Conservation (phyloP, 164 flowering plant species). For the Piper betle region DNA sequence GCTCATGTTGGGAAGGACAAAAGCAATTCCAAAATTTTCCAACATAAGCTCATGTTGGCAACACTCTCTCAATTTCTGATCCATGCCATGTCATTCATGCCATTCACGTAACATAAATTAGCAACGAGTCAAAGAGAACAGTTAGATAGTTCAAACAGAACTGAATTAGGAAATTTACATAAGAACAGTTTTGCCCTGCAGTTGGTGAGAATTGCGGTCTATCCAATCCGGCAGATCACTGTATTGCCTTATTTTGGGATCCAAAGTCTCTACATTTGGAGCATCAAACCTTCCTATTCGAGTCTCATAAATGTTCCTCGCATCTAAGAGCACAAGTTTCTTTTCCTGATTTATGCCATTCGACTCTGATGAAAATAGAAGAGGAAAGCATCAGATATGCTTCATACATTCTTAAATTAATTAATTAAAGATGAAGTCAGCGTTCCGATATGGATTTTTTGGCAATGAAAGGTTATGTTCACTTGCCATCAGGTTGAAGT, state of each 20-base stretch:
- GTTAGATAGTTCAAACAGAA: not conserved
- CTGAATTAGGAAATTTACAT: slow-evolving; percentile 28
- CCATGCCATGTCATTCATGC: not conserved
- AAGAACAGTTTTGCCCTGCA: slow-evolving; percentile 60
- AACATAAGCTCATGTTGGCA: not conserved
- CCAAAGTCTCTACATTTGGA: slow-evolving; percentile 65
- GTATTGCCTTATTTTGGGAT: slow-evolving; percentile 85
- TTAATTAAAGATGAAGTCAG: too few relatives aligned
- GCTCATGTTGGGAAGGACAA: not conserved
- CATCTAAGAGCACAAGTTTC: slow-evolving; percentile 60
- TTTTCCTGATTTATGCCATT: slow-evolving; percentile 11
- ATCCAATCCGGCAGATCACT: slow-evolving; percentile 89
- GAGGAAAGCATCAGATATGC: not conserved
- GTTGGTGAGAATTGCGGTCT: slow-evolving; percentile 47
- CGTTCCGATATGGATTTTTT: too few relatives aligned
- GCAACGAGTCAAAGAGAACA: not conserved
- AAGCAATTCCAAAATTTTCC: not conserved
- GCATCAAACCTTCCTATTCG: slow-evolving; percentile 79
- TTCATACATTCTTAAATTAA: not conserved
- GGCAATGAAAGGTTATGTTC: not conserved
- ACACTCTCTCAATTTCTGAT: not conserved
- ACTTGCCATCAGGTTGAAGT: slow-evolving; percentile 52
- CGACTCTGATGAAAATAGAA: slow-evolving; percentile 24
- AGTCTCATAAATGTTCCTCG: slow-evolving; percentile 90
- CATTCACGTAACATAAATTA: not conserved